Evolutionary conservation across 441 rosid species (phyloP).

Genomic region (Kokia cookei): DNA sequence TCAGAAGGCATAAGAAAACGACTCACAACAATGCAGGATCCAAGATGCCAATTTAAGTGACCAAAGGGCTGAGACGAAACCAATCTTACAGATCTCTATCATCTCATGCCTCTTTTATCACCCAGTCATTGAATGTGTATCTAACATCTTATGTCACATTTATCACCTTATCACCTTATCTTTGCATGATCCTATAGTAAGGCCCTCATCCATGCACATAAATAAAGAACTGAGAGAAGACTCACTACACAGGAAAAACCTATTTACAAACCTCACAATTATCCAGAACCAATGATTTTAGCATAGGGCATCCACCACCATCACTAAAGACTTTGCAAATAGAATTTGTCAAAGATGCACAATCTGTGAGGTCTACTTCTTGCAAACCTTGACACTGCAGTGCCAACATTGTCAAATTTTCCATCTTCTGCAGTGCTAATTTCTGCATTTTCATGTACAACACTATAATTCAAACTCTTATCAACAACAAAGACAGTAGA

Average conservation of each 20-base stretch:
- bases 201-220: neutral
- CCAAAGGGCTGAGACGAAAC: neutral
- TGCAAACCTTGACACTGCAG: slow-evolving; percentile 77
- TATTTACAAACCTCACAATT: slow-evolving; percentile 80
- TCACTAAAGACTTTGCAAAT: slow-evolving; percentile 80
- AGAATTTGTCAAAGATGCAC: slow-evolving; percentile 85
- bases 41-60: neutral
- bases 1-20: neutral
- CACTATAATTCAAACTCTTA: slow-evolving; percentile 2
- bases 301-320: slow-evolving; percentile 89
- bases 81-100: neutral
- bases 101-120: neutral
- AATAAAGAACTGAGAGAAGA: neutral
- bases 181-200: neutral
- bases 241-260: neutral
- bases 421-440: slow-evolving; percentile 89
- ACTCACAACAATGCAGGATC: neutral
- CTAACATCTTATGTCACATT: neutral
- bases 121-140: neutral
- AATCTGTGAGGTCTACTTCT: slow-evolving; percentile 96
- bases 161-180: neutral
- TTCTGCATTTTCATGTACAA: slow-evolving; percentile 46
- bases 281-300: slow-evolving; percentile 87
- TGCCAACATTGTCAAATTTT: slow-evolving; percentile 68
- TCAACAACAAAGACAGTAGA: neutral